Conservation (phyloP, 345 rosid species). For the Aethionema arabicum region DNA sequence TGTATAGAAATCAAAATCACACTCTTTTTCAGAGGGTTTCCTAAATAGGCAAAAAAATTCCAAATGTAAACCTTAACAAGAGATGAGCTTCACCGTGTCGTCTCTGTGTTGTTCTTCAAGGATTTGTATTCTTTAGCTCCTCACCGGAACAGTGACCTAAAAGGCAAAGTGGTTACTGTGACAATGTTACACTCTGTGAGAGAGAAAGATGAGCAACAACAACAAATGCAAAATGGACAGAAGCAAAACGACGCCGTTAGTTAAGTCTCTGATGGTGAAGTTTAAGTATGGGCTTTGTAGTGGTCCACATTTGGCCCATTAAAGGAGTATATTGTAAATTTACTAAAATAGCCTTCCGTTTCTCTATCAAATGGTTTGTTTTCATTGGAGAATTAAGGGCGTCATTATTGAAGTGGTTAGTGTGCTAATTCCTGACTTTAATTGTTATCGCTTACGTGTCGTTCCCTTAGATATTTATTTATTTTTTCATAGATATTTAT, state of each 20-base stretch:
- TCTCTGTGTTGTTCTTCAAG: constrained; percentile 10
- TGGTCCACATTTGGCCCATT: constrained; percentile 20
- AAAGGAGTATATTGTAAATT: neutral
- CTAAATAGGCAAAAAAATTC: neutral
- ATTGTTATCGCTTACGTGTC: constrained; percentile 26
- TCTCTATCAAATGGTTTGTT: neutral
- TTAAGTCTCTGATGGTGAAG: neutral
- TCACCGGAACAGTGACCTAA: constrained; percentile 34
- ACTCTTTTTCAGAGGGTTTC: constrained; percentile 5
- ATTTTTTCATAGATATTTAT: too few species aligned
- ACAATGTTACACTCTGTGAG: constrained; percentile 30
- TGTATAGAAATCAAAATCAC: constrained; percentile 17
- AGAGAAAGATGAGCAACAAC: constrained; percentile 18
- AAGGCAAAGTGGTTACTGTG: constrained; percentile 33
- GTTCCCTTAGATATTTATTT: neutral
- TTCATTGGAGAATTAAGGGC: neutral
- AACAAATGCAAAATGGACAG: neutral
- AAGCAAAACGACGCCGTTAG: constrained; percentile 19
- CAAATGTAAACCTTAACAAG: constrained; percentile 18
- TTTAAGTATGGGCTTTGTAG: constrained; percentile 7
- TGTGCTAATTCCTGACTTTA: constrained; percentile 11
- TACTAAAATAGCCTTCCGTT: constrained; percentile 17
- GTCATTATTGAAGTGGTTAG: constrained; percentile 32
- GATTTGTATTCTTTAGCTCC: constrained; percentile 5
- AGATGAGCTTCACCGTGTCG: neutral